phyloP scores from a whole-genome alignment of 495 filamentous ascomycete genomes.

The Talaromyces borbonicus region DNA sequence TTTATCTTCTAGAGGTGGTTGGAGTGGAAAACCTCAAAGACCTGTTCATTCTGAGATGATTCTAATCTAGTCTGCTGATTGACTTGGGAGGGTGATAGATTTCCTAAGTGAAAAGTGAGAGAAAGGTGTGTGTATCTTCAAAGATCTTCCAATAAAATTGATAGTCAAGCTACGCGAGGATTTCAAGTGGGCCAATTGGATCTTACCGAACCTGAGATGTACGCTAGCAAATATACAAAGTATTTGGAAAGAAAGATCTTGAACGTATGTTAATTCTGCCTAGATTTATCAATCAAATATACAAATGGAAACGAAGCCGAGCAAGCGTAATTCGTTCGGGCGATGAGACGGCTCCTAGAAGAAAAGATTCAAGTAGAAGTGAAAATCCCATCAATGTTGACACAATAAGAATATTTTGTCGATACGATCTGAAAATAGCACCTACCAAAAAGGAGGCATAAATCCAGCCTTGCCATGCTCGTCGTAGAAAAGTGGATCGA shows the following conservation, averaged over 20 bases:
- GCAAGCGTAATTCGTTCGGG: neutral
- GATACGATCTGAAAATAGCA: slow-evolving; percentile 2
- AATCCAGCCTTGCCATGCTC: slow-evolving; percentile 3
- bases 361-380: neutral
- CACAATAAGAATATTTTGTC: neutral
- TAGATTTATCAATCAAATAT: slow-evolving; percentile 4
- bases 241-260: neutral
- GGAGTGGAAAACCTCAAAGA: too few species aligned
- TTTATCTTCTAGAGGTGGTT: too few species aligned
- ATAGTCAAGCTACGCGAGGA: too few species aligned
- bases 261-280: too few species aligned
- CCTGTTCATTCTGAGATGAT: too few species aligned
- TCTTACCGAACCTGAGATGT: too few species aligned
- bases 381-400: slow-evolving; percentile 1
- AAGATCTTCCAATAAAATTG: too few species aligned
- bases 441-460: slow-evolving; percentile 5
- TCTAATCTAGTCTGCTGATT: too few species aligned
- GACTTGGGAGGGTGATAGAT: too few species aligned
- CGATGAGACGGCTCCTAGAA: slow-evolving; percentile 5
- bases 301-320: slow-evolving; percentile 3
- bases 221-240: neutral
- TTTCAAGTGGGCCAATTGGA: too few species aligned
- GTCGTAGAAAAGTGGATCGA: neutral
- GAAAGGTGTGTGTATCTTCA: too few species aligned
- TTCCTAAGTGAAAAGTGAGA: too few species aligned